phyloP scores from a whole-genome alignment of 371 early-diverging fungal species.

The Mucor plumbeus region DNA sequence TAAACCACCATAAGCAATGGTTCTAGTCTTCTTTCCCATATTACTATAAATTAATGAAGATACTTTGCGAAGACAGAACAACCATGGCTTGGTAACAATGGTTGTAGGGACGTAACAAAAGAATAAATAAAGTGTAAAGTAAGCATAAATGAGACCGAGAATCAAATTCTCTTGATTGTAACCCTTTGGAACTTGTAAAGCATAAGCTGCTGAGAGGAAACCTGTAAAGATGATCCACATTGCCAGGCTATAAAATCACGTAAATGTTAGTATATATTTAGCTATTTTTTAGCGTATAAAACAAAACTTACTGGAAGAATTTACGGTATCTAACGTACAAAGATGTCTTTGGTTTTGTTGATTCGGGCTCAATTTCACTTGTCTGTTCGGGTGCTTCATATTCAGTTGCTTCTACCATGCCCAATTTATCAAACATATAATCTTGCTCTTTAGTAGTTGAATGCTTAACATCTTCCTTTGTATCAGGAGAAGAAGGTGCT shows the following conservation, averaged over 20 bases:
- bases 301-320: neutral
- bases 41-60: neutral
- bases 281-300: neutral
- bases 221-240: conserved; percentile 35
- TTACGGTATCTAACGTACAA: neutral
- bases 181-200: conserved; percentile 38
- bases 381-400: neutral
- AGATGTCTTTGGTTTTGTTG: neutral
- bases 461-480: neutral
- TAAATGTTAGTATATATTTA: neutral
- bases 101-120: conserved; percentile 41
- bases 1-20: conserved; percentile 8
- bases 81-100: conserved; percentile 26
- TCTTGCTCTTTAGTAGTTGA: neutral
- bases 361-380: neutral
- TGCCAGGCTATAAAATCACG: neutral
- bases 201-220: conserved; percentile 30
- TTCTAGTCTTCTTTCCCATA: neutral
- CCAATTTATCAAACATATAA: neutral
- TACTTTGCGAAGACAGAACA: neutral
- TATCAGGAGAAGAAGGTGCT: neutral
- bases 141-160: conserved; percentile 39
- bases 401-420: neutral
- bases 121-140: conserved; percentile 31
- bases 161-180: conserved; percentile 36